Conservation (phyloP, 305 asterid species). For the Solanum hybrid region DNA sequence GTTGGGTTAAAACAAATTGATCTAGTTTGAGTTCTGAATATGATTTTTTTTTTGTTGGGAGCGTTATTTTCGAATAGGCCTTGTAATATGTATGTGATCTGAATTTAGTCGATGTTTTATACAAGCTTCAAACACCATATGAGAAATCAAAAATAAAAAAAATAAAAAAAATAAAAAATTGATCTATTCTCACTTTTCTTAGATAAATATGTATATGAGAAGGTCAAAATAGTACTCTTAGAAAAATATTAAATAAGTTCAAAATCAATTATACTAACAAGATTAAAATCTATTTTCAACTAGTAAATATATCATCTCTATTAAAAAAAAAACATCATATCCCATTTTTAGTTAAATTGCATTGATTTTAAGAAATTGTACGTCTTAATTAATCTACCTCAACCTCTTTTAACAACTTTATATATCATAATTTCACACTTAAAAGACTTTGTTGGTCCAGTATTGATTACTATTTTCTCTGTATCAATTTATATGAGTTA, state of each 20-base stretch:
- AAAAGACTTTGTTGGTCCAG: not conserved
- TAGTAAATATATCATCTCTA: not conserved
- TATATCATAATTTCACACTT: not conserved
- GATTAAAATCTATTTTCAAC: not conserved
- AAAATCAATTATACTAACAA: not conserved
- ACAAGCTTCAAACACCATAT: not conserved
- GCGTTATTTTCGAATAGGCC: fast-evolving
- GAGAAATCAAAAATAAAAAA: too few species aligned
- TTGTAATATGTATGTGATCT: fast-evolving
- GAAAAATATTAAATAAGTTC: not conserved
- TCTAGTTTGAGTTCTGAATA: too few species aligned
- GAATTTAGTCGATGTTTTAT: too few species aligned
- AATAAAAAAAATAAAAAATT: too few species aligned
- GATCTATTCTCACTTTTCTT: too few species aligned
- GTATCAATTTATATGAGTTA: not conserved
- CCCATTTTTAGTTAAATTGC: not conserved
- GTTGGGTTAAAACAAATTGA: not conserved
- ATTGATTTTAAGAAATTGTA: not conserved
- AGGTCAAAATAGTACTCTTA: not conserved
- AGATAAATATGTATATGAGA: not conserved
- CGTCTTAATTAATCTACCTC: not conserved
- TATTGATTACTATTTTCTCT: too few species aligned
- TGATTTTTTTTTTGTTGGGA: too few species aligned
- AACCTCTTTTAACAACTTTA: not conserved
- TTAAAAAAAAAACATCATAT: too few species aligned